These are phyloP conservation scores for Paecilomyces fulvus DNA, from an alignment of 2,329 filamentous ascomycete genomes.

Conservation along the genomic window DNA sequence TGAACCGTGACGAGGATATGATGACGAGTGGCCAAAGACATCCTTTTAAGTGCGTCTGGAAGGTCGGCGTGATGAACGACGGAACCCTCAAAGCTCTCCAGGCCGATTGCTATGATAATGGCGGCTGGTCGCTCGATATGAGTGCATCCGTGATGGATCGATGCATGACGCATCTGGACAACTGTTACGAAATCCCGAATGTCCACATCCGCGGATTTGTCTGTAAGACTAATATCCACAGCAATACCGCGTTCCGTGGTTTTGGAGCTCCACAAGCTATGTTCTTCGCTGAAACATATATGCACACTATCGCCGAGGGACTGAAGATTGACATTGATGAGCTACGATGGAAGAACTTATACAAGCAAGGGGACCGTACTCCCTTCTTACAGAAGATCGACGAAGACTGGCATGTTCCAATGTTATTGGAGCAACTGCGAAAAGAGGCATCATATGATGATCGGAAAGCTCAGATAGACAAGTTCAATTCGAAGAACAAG, in stretches of 20 bases:
- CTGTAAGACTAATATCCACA: constrained; percentile 16
- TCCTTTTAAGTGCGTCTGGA: constrained; percentile 74
- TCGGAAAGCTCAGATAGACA: constrained; percentile 4
- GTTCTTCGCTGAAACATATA: constrained; percentile 15
- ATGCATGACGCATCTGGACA: constrained; percentile 15
- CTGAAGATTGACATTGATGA: constrained; percentile 12
- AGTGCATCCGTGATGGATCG: constrained; percentile 16
- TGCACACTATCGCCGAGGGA: constrained; percentile 13
- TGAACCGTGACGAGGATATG: constrained; percentile 86
- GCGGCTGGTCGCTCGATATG: constrained; percentile 14
- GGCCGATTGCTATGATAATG: constrained; percentile 15
- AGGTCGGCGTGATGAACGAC: constrained; percentile 10
- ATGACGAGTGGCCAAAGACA: constrained; percentile 74
- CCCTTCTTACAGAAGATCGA: constrained; percentile 17
- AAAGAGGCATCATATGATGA: constrained; percentile 8
- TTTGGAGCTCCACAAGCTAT: constrained; percentile 18
- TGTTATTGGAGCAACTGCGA: constrained; percentile 14
- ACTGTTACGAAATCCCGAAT: constrained; percentile 16
- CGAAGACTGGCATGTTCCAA: constrained; percentile 16
- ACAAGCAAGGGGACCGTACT: constrained; percentile 12
- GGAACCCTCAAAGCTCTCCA: constrained; percentile 9
- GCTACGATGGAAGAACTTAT: constrained; percentile 13
- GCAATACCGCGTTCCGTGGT: constrained; percentile 16
- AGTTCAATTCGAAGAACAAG: constrained; percentile 12
- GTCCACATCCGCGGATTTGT: constrained; percentile 14